Evolutionary conservation across 345 rosid genomes (phyloP).

Genomic region (Camelina neglecta): DNA sequence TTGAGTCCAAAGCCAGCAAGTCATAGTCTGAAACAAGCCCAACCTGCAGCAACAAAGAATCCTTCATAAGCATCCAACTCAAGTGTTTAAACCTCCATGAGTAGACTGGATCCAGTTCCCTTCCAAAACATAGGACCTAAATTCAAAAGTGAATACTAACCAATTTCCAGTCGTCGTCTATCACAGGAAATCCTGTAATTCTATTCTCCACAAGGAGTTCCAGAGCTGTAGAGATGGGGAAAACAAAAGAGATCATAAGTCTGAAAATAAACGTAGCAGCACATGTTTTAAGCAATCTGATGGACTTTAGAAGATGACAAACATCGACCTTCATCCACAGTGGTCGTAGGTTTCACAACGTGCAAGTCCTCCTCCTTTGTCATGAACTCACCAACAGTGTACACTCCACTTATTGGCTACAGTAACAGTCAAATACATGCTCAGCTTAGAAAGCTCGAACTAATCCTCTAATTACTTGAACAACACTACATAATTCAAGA

Average conservation of each 20-base stretch:
- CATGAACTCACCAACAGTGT: conserved; percentile 91
- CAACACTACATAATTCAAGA: not conserved
- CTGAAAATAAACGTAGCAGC: not conserved
- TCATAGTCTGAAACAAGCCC: conserved; percentile 98
- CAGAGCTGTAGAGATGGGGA: conserved; percentile 55
- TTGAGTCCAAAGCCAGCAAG: conserved; percentile 88
- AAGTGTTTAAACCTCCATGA: not conserved
- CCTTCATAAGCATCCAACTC: conserved; percentile 19
- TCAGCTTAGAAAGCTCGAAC: not conserved
- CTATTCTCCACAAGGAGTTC: conserved; percentile 74
- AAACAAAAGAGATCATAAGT: not conserved
- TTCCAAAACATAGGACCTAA: not conserved
- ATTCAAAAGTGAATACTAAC: conserved; percentile 47
- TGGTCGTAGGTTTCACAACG: conserved; percentile 76
- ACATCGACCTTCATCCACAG: conserved; percentile 80
- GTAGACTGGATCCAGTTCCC: not conserved
- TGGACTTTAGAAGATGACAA: conserved; percentile 6
- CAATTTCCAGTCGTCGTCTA: conserved; percentile 83
- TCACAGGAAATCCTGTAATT: conserved; percentile 91
- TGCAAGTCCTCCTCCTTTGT: conserved; percentile 73
- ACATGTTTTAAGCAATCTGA: conserved; percentile 4
- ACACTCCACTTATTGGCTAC: conserved; percentile 65
- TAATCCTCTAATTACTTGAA: not conserved
- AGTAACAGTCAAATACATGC: conserved; percentile 15
- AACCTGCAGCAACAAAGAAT: conserved; percentile 62